Evolutionary conservation across 306 rosid genomes (phyloP).

Genomic region (Prunus mongolica): DNA sequence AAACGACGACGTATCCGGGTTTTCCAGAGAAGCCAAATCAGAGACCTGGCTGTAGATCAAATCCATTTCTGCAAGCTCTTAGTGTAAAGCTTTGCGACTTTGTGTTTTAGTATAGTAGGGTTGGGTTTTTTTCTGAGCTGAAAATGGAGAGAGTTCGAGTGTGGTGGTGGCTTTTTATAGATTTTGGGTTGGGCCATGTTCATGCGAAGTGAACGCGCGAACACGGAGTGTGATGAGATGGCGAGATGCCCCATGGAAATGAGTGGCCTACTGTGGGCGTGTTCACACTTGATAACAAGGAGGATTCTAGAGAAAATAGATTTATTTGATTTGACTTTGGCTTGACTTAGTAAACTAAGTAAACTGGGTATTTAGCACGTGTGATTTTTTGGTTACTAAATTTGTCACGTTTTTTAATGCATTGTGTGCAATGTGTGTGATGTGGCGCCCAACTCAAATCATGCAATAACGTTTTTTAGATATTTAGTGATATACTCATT

Average conservation of each 20-base stretch:
- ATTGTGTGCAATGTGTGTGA: background rate
- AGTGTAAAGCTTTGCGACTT: too few species aligned
- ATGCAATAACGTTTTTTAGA: background rate
- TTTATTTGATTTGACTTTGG: background rate
- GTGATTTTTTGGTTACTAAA: background rate
- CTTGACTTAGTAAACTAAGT: background rate
- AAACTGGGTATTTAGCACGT: conserved; percentile 1
- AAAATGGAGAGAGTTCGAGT: too few species aligned
- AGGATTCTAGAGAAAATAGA: background rate
- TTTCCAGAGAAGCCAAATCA: conserved; percentile 10
- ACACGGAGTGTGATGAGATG: too few species aligned
- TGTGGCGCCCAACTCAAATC: background rate
- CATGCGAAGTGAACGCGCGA: too few species aligned
- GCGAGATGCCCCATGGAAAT: too few species aligned
- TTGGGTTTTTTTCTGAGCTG: too few species aligned
- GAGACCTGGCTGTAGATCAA: background rate
- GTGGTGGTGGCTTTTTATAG: too few species aligned
- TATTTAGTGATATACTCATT: too few species aligned
- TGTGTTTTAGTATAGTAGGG: too few species aligned
- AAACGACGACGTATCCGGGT: background rate
- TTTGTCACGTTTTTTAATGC: background rate
- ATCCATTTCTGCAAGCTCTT: conserved; percentile 8
- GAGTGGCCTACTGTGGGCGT: too few species aligned
- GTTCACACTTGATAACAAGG: too few species aligned
- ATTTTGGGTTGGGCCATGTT: too few species aligned